A percentile compares a stretch with the other conserved stretches of the same genome.
phyloP scores from a whole-genome alignment of 495 filamentous ascomycete genomes.

The Apiosordaria backusii region DNA sequence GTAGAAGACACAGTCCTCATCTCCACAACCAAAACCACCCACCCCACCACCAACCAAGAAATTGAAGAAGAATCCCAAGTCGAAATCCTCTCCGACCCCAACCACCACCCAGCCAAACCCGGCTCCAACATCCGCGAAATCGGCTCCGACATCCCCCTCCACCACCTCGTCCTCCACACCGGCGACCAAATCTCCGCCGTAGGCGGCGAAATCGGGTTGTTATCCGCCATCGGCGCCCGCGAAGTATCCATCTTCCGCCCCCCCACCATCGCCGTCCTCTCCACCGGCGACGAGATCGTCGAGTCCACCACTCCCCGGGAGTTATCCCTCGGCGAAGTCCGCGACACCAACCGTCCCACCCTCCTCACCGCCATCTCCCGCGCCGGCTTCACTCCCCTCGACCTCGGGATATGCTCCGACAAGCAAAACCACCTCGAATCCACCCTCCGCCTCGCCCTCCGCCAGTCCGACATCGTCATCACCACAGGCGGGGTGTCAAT shows the following conservation, averaged over 20 bases:
- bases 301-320: constrained; percentile 61
- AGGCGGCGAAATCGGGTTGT: constrained; percentile 85
- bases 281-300: constrained; percentile 93
- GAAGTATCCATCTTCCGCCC: constrained; percentile 67
- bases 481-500: constrained; percentile 96
- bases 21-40: constrained; percentile 67
- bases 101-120: constrained; percentile 57
- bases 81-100: constrained; percentile 71
- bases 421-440: constrained; percentile 72
- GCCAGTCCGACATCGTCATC: constrained; percentile 75
- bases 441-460: constrained; percentile 67
- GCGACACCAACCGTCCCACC: constrained; percentile 88
- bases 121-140: constrained; percentile 90
- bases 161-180: constrained; percentile 63
- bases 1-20: constrained; percentile 86
- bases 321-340: constrained; percentile 75
- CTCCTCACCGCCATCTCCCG: constrained; percentile 70
- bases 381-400: constrained; percentile 76
- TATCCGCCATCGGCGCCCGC: constrained; percentile 76
- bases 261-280: constrained; percentile 81
- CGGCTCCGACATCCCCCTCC: constrained; percentile 76
- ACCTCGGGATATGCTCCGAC: constrained; percentile 85
- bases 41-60: constrained; percentile 69
- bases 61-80: constrained; percentile 81
- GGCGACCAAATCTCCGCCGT: constrained; percentile 76